Percentiles rank a stretch among this genome's conserved stretches.
Conservation (phyloP, 805 yeast genomes). For the Myxozyma udenii region DNA sequence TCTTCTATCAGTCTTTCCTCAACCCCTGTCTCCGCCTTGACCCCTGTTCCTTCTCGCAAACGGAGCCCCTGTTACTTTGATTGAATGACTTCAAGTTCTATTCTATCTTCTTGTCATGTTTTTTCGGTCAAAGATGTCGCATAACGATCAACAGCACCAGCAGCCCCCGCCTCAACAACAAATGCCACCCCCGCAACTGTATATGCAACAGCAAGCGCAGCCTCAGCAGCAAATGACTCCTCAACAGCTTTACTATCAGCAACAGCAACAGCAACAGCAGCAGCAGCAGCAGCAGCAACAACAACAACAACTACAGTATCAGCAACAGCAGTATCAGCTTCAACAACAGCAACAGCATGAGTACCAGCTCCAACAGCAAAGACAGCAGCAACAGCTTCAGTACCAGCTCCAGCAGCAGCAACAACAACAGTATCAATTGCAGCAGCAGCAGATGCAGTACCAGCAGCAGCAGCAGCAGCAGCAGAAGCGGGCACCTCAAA, state of each 20-base stretch:
- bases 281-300: conserved; percentile 12
- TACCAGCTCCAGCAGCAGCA: conserved; percentile 18
- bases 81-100: no score
- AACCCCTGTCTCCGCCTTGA: no score
- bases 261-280: conserved; percentile 1
- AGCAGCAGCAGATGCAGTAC: conserved; percentile 14
- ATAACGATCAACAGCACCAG: conserved; percentile 3
- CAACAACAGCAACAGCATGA: conserved; percentile 22
- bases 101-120: no score
- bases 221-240: conserved; percentile 6
- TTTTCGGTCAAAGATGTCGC: not conserved
- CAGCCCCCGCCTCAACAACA: conserved; percentile 8
- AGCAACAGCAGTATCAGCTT: conserved; percentile 24
- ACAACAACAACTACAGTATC: conserved; percentile 13
- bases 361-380: conserved; percentile 6
- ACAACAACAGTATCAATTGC: conserved; percentile 12
- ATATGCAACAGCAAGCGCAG: conserved; percentile 5
- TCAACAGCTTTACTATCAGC: conserved; percentile 10
- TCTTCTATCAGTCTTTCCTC: no score
- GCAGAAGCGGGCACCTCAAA: conserved; percentile 26
- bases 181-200: conserved; percentile 8
- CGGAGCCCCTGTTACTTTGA: no score
- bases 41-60: no score
- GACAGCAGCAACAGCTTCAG: conserved; percentile 9
- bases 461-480: conserved; percentile 22